These are phyloP conservation scores for Pichia thaimueangensis DNA, from an alignment of 805 yeast species.

Conservation along the genomic window DNA sequence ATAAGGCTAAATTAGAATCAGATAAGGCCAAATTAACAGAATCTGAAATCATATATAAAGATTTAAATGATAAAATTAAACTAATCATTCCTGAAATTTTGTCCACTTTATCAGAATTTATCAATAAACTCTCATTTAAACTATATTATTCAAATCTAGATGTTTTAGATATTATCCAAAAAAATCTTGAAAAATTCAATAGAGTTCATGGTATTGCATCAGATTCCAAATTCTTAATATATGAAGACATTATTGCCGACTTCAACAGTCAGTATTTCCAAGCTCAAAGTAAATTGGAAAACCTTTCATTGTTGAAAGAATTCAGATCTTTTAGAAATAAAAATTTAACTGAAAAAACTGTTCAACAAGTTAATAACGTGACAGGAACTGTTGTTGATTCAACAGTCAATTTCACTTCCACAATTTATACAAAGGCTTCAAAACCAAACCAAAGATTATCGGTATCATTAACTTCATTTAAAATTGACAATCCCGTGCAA, in stretches of 20 bases:
- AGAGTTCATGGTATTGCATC: constrained; percentile 29
- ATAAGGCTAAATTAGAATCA: constrained; percentile 29
- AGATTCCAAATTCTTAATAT: constrained; percentile 14
- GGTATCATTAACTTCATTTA: constrained; percentile 19
- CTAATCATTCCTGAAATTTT: constrained; percentile 41
- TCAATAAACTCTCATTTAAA: constrained; percentile 36
- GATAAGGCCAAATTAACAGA: constrained; percentile 30
- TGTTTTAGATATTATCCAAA: constrained; percentile 29
- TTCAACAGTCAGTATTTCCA: constrained; percentile 35
- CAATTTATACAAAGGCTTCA: constrained; percentile 28
- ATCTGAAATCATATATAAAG: constrained; percentile 27
- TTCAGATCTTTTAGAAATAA: constrained; percentile 33
- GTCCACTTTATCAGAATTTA: constrained; percentile 42
- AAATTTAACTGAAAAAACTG: constrained; percentile 30
- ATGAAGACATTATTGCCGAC: constrained; percentile 31
- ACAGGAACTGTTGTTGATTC: constrained; percentile 25
- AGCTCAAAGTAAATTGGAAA: constrained; percentile 34
- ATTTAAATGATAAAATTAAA: constrained; percentile 36
- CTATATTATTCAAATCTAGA: constrained; percentile 34
- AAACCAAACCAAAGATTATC: constrained; percentile 26
- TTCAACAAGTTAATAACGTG: constrained; percentile 18
- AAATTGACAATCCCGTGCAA: constrained; percentile 32
- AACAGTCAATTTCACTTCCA: constrained; percentile 26
- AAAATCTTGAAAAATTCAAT: constrained; percentile 25
- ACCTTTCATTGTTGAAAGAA: constrained; percentile 32